A percentile compares a stretch with the other conserved stretches of the same genome.
These are phyloP conservation scores for Psilocybe azurescens DNA, from an alignment of 768 basidiomycete genomes.

Conservation along the genomic window DNA sequence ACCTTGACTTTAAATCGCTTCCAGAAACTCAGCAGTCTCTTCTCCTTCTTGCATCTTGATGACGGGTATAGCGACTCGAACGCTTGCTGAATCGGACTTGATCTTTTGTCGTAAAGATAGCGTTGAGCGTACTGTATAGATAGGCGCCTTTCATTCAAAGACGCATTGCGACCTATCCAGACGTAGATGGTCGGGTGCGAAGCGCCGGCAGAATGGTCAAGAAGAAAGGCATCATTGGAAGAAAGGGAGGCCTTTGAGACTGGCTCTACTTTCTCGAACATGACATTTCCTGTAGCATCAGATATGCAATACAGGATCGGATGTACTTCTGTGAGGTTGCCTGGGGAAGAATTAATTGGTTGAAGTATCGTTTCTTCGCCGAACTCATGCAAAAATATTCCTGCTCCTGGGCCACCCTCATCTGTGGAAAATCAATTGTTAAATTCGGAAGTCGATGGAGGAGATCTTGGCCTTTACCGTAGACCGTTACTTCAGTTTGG, in stretches of 20 bases:
- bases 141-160: conserved; percentile 51
- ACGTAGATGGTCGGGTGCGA: conserved; percentile 53
- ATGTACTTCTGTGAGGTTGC: conserved; percentile 7
- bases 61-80: conserved; percentile 43
- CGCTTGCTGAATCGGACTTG: conserved; percentile 20
- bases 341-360: conserved; percentile 13
- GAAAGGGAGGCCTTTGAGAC: conserved; percentile 40
- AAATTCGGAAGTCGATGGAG: too few species aligned
- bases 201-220: conserved; percentile 46
- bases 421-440: conserved; percentile 35
- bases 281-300: conserved; percentile 45
- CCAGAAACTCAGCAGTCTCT: conserved; percentile 54
- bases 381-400: conserved; percentile 53
- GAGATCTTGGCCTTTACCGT: conserved; percentile 38
- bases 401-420: conserved; percentile 53
- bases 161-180: conserved; percentile 61
- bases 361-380: conserved; percentile 35
- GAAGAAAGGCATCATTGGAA: conserved; percentile 55
- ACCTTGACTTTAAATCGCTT: conserved; percentile 13
- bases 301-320: conserved; percentile 47
- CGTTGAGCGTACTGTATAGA: conserved; percentile 60
- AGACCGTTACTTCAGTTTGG: conserved; percentile 50
- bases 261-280: conserved; percentile 40
- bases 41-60: conserved; percentile 60
- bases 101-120: conserved; percentile 50